Evolutionary conservation across 2,329 filamentous ascomycete species (phyloP), one percentile per base, ranked within the genome.

Genomic region (Botrytis pseudocinerea): DNA sequence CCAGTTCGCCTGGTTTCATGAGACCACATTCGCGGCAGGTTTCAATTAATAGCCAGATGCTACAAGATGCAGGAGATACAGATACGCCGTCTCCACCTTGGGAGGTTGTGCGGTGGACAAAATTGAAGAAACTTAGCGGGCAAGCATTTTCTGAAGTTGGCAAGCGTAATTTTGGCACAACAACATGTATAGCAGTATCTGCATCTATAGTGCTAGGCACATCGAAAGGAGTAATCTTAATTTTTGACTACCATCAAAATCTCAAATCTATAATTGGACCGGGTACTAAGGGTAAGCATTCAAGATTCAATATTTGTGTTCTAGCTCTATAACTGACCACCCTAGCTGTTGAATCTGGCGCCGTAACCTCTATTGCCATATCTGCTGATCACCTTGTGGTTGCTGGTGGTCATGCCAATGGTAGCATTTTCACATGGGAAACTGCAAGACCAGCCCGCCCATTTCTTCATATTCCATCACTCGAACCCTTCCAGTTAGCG

Each of bases 61-160:
- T 90, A 5, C 80, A 87, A 22, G 90, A 91, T 73, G 82, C 87
- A 61, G 85, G 90, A 72, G 92, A 92, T 65, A 85, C 87, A 35
- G 92, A 95, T 76, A 89, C 90, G 1, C 87, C 90, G 4, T 90
- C 93, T 71, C 90, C 93, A 8, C 96, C 96, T 2, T 99, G 96
- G 97, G 96, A 99, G 80, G 94, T 98, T 71, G 92, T 99, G 74
- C 89, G 95, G 80, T 99, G 97, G 97, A 98, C 94, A 1, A 96
- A 93, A 80, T 84, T 99, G 73, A 93, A 91, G 79, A 98, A 97
- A 82, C 89, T 99, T 75, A 94, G 94, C 38, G 90, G 89, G 0
- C 94, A 98, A 82, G 90, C 93, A 5, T 98, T 98, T 82, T 97
- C 95, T 3, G 97, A 99, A 82, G 88, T 91, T 61, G 96, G 95